Evolutionary conservation across 2,329 filamentous ascomycete species (phyloP).

Genomic region (Beauveria varroae): DNA sequence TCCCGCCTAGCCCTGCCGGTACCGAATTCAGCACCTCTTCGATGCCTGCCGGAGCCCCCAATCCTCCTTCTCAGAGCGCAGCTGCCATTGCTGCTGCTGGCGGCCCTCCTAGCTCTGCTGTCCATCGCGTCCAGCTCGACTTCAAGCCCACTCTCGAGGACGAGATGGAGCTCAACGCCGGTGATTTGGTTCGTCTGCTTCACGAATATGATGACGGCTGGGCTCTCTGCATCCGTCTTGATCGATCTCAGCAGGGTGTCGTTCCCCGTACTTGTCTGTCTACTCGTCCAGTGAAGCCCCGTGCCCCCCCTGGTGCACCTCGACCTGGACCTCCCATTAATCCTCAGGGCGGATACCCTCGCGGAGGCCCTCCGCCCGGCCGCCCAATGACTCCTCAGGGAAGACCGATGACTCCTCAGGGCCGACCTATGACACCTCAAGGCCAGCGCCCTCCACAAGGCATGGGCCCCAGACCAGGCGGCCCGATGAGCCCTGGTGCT

Average conservation of each 20-base stretch:
- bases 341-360: slow-evolving; percentile 22
- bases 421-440: slow-evolving; percentile 23
- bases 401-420: slow-evolving; percentile 33
- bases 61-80: slow-evolving; percentile 40
- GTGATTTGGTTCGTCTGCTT: slow-evolving; percentile 78
- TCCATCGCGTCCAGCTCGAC: slow-evolving; percentile 90
- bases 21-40: slow-evolving; percentile 57
- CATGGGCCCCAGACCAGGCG: slow-evolving; percentile 9
- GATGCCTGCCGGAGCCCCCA: slow-evolving; percentile 33
- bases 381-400: slow-evolving; percentile 17
- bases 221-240: slow-evolving; percentile 87
- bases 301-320: slow-evolving; percentile 46
- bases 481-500: slow-evolving; percentile 1
- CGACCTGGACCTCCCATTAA: slow-evolving; percentile 47
- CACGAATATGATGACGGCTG: slow-evolving; percentile 98
- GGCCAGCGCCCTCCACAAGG: slow-evolving; percentile 33
- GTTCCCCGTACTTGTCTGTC: slow-evolving; percentile 91
- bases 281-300: slow-evolving; percentile 82
- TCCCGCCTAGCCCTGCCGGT: slow-evolving; percentile 52
- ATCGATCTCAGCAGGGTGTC: slow-evolving; percentile 87
- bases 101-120: slow-evolving; percentile 53
- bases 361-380: slow-evolving; percentile 19
- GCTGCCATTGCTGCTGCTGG: slow-evolving; percentile 56
- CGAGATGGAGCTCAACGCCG: slow-evolving; percentile 73
- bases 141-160: slow-evolving; percentile 91